Conservation (phyloP, 2,329 filamentous ascomycete species). For the Calcarisporium arbuscula region DNA sequence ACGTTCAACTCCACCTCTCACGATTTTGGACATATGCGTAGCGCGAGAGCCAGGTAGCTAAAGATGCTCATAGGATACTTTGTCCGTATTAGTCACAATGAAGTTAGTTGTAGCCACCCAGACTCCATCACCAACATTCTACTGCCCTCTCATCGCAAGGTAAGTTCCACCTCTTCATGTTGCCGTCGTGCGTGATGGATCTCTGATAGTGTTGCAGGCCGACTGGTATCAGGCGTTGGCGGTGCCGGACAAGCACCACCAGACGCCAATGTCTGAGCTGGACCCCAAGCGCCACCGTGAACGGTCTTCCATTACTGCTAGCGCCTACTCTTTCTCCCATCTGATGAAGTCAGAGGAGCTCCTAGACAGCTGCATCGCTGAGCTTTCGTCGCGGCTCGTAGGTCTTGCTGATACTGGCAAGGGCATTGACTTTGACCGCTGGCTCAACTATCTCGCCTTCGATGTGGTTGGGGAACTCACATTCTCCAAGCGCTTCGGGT, state of each 20-base stretch:
- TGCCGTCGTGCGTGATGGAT: not conserved
- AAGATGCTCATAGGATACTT: conserved; percentile 1
- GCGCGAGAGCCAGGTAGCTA: too few relatives aligned
- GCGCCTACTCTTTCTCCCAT: not conserved
- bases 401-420: conserved; percentile 1
- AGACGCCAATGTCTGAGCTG: conserved; percentile 2
- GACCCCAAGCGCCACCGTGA: conserved; percentile 1
- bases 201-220: not conserved
- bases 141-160: conserved; percentile 1
- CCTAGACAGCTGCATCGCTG: not conserved
- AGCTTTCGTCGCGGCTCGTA: not conserved
- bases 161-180: not conserved
- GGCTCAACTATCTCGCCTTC: too few relatives aligned
- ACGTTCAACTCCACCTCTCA: not conserved
- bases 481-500: too few relatives aligned
- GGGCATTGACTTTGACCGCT: conserved; percentile 1
- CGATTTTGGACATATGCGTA: not conserved
- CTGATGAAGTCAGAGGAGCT: conserved; percentile 1
- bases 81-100: conserved; percentile 1
- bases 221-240: conserved; percentile 2
- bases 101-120: conserved; percentile 2
- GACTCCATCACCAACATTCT: conserved; percentile 1
- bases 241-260: conserved; percentile 2
- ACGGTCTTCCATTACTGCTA: conserved; percentile 1
- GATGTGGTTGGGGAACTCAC: too few relatives aligned